A percentile compares a stretch with the other conserved stretches of the same genome.
phyloP scores from a whole-genome alignment of 148 eudicot species.

The Suaeda aralocaspica region DNA sequence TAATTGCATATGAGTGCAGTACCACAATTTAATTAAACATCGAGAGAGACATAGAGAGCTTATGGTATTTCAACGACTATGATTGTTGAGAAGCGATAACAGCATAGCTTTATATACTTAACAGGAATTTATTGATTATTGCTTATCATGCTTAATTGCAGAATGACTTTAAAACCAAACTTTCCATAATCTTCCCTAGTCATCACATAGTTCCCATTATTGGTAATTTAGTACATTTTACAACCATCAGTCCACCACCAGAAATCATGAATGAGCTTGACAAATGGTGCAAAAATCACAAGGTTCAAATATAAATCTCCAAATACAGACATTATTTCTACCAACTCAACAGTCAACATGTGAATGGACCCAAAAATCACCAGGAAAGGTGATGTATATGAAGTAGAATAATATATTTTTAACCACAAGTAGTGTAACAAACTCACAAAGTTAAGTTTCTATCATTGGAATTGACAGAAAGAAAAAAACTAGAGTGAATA shows the following conservation, averaged over 20 bases:
- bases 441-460: slow-evolving; percentile 2
- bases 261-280: no score
- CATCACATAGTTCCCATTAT: no score
- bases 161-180: neutral
- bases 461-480: slow-evolving; percentile 6
- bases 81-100: no score
- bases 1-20: no score
- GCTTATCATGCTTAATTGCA: neutral
- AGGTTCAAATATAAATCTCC: slow-evolving; percentile 1
- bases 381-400: neutral
- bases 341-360: neutral
- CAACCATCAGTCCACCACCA: no score
- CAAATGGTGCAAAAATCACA: neutral
- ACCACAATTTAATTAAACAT: neutral
- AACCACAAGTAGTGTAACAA: neutral
- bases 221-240: no score
- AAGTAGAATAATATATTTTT: neutral
- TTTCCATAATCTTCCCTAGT: no score
- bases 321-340: neutral
- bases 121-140: neutral
- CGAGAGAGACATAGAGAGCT: neutral
- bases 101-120: no score
- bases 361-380: slow-evolving; percentile 19
- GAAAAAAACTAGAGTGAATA: neutral
- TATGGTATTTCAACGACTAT: no score